phyloP scores from a whole-genome alignment of 2,329 filamentous ascomycete genomes.

The Trichoderma guizhouense region DNA sequence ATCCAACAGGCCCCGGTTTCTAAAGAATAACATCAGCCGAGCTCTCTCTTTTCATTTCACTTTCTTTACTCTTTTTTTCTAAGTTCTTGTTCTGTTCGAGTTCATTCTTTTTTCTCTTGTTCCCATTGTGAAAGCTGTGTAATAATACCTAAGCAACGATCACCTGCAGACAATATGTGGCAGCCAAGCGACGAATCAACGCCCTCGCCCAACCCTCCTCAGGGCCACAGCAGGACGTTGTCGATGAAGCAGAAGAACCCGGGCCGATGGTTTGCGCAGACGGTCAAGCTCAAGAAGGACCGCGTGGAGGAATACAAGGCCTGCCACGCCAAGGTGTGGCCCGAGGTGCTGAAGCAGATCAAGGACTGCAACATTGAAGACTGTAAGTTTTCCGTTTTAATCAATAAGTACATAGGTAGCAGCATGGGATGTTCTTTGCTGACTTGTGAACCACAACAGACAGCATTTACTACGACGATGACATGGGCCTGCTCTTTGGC shows the following conservation, averaged over 20 bases:
- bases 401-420: neutral
- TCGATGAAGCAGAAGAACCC: slow-evolving; percentile 35
- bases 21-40: neutral
- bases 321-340: slow-evolving; percentile 72
- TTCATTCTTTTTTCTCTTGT: neutral
- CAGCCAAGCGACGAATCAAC: slow-evolving; percentile 21
- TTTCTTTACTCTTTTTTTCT: neutral
- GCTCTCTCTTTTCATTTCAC: neutral
- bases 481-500: slow-evolving; percentile 64
- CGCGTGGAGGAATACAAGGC: slow-evolving; percentile 67
- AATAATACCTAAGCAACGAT: neutral
- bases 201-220: slow-evolving; percentile 1
- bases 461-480: slow-evolving; percentile 68
- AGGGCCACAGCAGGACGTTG: neutral
- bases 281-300: slow-evolving; percentile 68
- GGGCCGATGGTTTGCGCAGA: slow-evolving; percentile 63
- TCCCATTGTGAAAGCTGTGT: too few species aligned
- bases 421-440: neutral
- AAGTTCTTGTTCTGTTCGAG: neutral
- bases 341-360: slow-evolving; percentile 72
- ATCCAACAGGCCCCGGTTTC: neutral
- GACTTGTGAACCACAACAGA: slow-evolving; percentile 44
- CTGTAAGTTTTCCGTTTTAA: slow-evolving; percentile 44
- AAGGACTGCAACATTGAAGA: slow-evolving; percentile 71
- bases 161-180: slow-evolving; percentile 21